These are phyloP conservation scores for Brassica napus DNA, from an alignment of 345 rosid species.

Conservation along the genomic window DNA sequence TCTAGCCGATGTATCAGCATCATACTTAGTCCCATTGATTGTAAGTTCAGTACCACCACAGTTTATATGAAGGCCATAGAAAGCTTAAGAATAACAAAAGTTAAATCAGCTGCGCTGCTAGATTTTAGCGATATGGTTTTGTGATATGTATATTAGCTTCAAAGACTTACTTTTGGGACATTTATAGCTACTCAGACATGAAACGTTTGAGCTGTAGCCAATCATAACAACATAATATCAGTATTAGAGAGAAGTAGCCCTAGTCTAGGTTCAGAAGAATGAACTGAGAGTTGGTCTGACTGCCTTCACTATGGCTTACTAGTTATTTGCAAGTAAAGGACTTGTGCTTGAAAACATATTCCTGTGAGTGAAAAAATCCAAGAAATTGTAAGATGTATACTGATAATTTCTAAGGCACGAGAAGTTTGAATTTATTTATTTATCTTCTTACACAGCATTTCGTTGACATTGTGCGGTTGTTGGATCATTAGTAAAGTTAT, in stretches of 20 bases:
- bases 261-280: neutral
- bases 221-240: neutral
- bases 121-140: neutral
- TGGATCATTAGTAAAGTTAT: slow-evolving; percentile 49
- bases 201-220: slow-evolving; percentile 26
- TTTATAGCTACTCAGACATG: neutral
- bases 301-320: slow-evolving; percentile 40
- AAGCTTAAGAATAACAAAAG: slow-evolving; percentile 23
- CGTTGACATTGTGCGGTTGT: slow-evolving; percentile 37
- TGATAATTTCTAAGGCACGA: neutral
- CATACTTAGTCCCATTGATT: slow-evolving; percentile 44
- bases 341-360: slow-evolving; percentile 58
- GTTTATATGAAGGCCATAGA: slow-evolving; percentile 55
- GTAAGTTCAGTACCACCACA: slow-evolving; percentile 55
- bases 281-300: neutral
- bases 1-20: slow-evolving; percentile 47
- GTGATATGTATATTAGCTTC: too few species aligned
- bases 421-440: slow-evolving; percentile 1
- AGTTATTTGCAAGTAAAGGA: slow-evolving; percentile 38
- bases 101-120: neutral
- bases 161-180: slow-evolving; percentile 42
- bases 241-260: neutral
- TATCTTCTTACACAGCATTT: slow-evolving; percentile 43
- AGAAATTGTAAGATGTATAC: slow-evolving; percentile 10
- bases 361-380: slow-evolving; percentile 35